These are phyloP conservation scores for Phyllosticta capitalensis DNA, from an alignment of 2,329 filamentous ascomycete species.

Conservation along the genomic window DNA sequence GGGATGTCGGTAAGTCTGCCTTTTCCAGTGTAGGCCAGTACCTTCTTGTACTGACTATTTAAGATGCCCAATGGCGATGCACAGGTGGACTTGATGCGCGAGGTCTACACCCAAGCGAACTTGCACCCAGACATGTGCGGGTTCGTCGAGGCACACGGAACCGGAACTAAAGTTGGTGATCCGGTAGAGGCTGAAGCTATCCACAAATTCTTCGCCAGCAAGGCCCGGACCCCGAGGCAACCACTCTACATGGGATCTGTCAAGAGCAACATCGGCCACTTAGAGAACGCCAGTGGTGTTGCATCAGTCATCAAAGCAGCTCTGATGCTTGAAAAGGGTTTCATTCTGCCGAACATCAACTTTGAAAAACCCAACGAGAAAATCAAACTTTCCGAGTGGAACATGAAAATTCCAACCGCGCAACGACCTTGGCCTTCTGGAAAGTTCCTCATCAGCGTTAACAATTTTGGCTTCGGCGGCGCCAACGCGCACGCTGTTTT, in stretches of 20 bases:
- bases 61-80: constrained; percentile 44
- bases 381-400: constrained; percentile 12
- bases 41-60: constrained; percentile 40
- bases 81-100: constrained; percentile 27
- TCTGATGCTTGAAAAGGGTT: constrained; percentile 16
- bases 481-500: constrained; percentile 12
- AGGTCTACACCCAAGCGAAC: constrained; percentile 29
- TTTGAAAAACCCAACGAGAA: constrained; percentile 12
- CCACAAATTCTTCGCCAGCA: constrained; percentile 4
- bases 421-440: constrained; percentile 10
- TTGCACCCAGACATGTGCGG: constrained; percentile 16
- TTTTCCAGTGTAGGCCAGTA: no score
- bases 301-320: constrained; percentile 21
- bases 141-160: constrained; percentile 38
- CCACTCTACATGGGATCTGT: constrained; percentile 15
- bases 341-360: constrained; percentile 19
- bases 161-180: constrained; percentile 47
- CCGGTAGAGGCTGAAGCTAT: constrained; percentile 19
- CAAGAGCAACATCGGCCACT: constrained; percentile 24
- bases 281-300: constrained; percentile 22
- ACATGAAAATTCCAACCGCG: constrained; percentile 11
- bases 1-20: neutral
- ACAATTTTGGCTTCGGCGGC: constrained; percentile 14
- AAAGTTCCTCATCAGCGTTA: constrained; percentile 9
- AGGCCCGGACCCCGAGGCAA: constrained; percentile 17